Percentiles rank a stretch among this genome's conserved stretches.
These are phyloP conservation scores for Pestalotiopsis sp. DNA, from an alignment of 2,329 filamentous ascomycete genomes.

Conservation along the genomic window DNA sequence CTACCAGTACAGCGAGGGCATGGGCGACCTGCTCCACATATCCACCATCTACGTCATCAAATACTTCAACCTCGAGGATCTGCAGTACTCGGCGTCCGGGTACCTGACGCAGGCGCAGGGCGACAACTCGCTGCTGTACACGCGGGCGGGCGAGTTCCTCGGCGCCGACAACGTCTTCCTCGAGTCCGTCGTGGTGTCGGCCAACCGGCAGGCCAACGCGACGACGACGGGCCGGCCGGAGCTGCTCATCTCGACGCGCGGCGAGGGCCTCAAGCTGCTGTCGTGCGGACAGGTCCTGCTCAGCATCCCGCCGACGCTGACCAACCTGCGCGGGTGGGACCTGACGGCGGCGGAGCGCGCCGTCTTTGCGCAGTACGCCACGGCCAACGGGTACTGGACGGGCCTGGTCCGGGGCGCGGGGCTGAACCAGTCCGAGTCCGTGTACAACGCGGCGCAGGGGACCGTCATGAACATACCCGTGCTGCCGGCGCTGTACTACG, in stretches of 20 bases:
- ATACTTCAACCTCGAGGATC: slow-evolving; percentile 18
- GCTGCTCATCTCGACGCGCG: slow-evolving; percentile 1
- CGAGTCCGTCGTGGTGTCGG: neutral
- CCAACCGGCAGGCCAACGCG: neutral
- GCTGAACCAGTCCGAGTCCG: slow-evolving; percentile 5
- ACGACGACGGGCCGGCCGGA: neutral
- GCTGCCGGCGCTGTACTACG: neutral
- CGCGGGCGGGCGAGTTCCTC: neutral
- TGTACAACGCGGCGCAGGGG: neutral
- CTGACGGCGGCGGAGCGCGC: slow-evolving; percentile 24
- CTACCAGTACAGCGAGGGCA: slow-evolving; percentile 34
- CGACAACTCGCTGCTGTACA: slow-evolving; percentile 9
- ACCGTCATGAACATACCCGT: neutral
- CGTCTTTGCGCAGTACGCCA: slow-evolving; percentile 28
- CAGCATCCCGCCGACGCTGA: slow-evolving; percentile 27
- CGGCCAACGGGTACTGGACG: slow-evolving; percentile 22
- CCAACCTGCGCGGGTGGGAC: slow-evolving; percentile 28
- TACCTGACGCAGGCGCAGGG: neutral
- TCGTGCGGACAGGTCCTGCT: slow-evolving; percentile 27
- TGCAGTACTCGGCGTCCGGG: neutral
- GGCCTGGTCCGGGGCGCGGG: slow-evolving; percentile 20
- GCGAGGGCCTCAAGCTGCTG: slow-evolving; percentile 5
- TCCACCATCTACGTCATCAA: slow-evolving; percentile 40
- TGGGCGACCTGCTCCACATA: slow-evolving; percentile 37
- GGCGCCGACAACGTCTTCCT: slow-evolving; percentile 1